These are phyloP conservation scores for Hericium rajendrae DNA, from an alignment of 768 basidiomycete genomes.

Conservation along the genomic window DNA sequence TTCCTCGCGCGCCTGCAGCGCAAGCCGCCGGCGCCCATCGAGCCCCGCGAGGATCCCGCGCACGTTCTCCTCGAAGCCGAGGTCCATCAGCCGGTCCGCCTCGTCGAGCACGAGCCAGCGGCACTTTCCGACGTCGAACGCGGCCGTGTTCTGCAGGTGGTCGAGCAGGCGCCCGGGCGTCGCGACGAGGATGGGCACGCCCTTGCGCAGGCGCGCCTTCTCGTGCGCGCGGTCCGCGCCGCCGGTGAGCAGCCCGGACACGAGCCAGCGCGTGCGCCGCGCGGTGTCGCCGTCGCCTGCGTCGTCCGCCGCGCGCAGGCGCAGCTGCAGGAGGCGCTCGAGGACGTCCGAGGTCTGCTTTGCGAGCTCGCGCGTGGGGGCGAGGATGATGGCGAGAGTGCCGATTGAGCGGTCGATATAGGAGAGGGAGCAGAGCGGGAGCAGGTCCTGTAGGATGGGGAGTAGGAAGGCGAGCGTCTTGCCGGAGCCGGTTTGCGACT, in stretches of 20 bases:
- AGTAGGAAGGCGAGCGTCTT: slow-evolving; percentile 91
- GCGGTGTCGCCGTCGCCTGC: slow-evolving; percentile 33
- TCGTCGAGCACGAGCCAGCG: slow-evolving; percentile 96
- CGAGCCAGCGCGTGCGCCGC: slow-evolving; percentile 80
- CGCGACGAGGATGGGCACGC: slow-evolving; percentile 88
- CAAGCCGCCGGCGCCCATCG: slow-evolving; percentile 73
- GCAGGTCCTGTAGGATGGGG: slow-evolving; percentile 89
- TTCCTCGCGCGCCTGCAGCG: slow-evolving; percentile 52
- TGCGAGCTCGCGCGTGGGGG: slow-evolving; percentile 91
- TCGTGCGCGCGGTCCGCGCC: slow-evolving; percentile 93
- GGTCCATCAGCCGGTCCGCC: slow-evolving; percentile 94
- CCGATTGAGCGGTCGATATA: slow-evolving; percentile 94
- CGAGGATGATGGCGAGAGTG: slow-evolving; percentile 89
- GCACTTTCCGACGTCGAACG: slow-evolving; percentile 88
- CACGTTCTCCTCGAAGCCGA: slow-evolving; percentile 96
- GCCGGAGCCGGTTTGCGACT: slow-evolving; percentile 95
- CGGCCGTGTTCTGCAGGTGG: slow-evolving; percentile 90
- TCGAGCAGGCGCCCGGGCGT: slow-evolving; percentile 94
- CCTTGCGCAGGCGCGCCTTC: slow-evolving; percentile 91
- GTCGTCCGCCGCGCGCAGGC: slow-evolving; percentile 51
- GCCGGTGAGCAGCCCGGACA: slow-evolving; percentile 87
- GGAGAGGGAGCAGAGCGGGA: slow-evolving; percentile 80
- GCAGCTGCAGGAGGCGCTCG: slow-evolving; percentile 68
- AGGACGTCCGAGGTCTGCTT: slow-evolving; percentile 97
- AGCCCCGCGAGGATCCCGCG: slow-evolving; percentile 80